Percentiles rank a stretch among this genome's conserved stretches.
These are phyloP conservation scores for Colletotrichum sp. DNA, from an alignment of 2,329 filamentous ascomycete species.

Conservation along the genomic window DNA sequence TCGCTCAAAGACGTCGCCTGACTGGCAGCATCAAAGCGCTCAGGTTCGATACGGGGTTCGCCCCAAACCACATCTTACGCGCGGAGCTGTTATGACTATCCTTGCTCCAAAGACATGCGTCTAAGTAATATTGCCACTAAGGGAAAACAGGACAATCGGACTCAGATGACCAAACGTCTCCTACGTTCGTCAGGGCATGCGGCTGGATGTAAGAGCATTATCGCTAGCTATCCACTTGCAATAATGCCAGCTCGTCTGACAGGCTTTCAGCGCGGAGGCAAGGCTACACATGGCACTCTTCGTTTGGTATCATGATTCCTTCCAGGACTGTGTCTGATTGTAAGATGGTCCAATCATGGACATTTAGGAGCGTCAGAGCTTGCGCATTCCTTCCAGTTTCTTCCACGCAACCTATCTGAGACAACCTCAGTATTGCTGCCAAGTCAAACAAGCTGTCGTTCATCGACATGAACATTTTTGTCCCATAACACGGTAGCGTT, in stretches of 20 bases:
- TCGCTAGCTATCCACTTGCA: neutral
- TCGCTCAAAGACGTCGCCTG: neutral
- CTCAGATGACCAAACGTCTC: neutral
- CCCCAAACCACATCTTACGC: neutral
- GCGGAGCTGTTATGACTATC: neutral
- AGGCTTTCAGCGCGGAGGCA: neutral
- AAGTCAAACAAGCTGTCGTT: neutral
- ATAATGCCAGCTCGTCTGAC: neutral
- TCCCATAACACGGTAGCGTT: neutral
- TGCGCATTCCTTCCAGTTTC: neutral
- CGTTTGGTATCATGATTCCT: neutral
- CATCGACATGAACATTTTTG: neutral
- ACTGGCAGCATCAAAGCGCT: neutral
- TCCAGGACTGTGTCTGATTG: neutral
- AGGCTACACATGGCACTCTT: neutral
- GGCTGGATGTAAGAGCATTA: neutral
- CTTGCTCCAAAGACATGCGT: neutral
- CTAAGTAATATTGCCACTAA: neutral
- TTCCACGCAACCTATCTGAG: neutral
- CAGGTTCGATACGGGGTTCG: neutral
- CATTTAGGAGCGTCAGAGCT: neutral
- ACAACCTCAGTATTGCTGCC: neutral
- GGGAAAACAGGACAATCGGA: neutral
- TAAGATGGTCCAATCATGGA: neutral
- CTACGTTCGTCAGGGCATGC: neutral